Evolutionary conservation across 768 basidiomycete genomes (phyloP), one percentile per base, ranked within the genome.

Genomic region (Chalciporus chontae): DNA sequence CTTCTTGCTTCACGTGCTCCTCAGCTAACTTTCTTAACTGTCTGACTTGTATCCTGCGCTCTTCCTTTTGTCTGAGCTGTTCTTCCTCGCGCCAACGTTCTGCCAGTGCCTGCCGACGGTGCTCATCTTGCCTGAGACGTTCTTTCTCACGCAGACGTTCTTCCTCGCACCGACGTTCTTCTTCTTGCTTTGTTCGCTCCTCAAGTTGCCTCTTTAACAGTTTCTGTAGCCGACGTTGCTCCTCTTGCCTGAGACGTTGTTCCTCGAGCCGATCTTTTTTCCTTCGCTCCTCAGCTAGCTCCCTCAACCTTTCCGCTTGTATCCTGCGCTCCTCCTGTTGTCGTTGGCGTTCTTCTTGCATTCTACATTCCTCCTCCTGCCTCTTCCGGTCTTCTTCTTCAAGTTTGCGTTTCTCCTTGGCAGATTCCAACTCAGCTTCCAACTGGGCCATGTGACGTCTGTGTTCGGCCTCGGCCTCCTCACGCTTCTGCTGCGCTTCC

Each of bases 381-480:
- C 21, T 37, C 18, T 26, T 39, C 2, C 18, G 15, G 3, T 26
- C 21, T 13, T 29, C 44, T 18, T 51, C 21, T 8, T 26, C 26
- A 26, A 39, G 32, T 44, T 27, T 51, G 7, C 42, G 34, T 19
- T 48, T 38, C 14, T 50, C 43, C 10, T 19, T 3, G 0, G 19
- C 32, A 4, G 64, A 70, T 15, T 80, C 71, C 7, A 80, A 40
- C n/a, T 72, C 32, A 4, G 64, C 70, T 15, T 80, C 71, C 7
- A 80, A 40, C n/a, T 72, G 67, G 14, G 70, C 73, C 50, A 82
- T 60, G 24, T 59, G 57, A 26, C 52, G 58, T 2, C 68, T 64
- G 57, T 80, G 74, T 19, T 63, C 69, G 7, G 50, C 56, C 50
- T 75, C 69, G 24, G 77, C 75, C 4, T 59, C 69, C 4, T 81